These are phyloP conservation scores for Claviceps arundinis DNA, from an alignment of 2,329 filamentous ascomycete species.

Conservation along the genomic window DNA sequence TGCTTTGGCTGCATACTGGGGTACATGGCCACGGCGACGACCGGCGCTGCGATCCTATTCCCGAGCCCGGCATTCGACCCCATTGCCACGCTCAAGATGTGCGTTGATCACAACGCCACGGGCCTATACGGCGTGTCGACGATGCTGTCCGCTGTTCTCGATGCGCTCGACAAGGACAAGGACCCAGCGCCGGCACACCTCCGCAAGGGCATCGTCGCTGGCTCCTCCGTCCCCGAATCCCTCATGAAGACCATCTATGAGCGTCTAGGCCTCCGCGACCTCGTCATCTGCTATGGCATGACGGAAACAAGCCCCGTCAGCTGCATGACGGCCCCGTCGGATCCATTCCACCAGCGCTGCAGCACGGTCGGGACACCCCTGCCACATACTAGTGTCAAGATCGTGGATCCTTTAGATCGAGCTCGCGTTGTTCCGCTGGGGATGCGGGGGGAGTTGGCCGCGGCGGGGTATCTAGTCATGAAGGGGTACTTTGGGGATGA, in stretches of 20 bases:
- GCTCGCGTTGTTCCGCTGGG: constrained; percentile 51
- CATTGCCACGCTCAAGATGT: constrained; percentile 49
- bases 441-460: constrained; percentile 65
- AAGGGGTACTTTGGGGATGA: constrained; percentile 77
- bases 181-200: constrained; percentile 26
- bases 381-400: constrained; percentile 65
- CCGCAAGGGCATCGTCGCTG: constrained; percentile 83
- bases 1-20: constrained; percentile 88
- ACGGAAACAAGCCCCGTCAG: constrained; percentile 73
- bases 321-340: constrained; percentile 69
- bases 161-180: constrained; percentile 43
- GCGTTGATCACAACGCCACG: constrained; percentile 38
- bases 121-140: constrained; percentile 81
- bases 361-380: constrained; percentile 67
- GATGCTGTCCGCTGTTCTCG: constrained; percentile 84
- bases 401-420: constrained; percentile 57
- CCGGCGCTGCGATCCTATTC: constrained; percentile 68
- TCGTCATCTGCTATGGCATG: constrained; percentile 96
- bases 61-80: constrained; percentile 81
- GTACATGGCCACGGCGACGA: constrained; percentile 89
- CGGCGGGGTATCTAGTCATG: constrained; percentile 80
- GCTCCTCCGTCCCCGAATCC: constrained; percentile 68
- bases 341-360: constrained; percentile 61
- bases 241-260: constrained; percentile 67
- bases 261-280: constrained; percentile 60